A percentile compares a stretch with the other conserved stretches of the same genome.
Conservation (phyloP, 805 yeast species). For the Huiozyma sinensis region DNA sequence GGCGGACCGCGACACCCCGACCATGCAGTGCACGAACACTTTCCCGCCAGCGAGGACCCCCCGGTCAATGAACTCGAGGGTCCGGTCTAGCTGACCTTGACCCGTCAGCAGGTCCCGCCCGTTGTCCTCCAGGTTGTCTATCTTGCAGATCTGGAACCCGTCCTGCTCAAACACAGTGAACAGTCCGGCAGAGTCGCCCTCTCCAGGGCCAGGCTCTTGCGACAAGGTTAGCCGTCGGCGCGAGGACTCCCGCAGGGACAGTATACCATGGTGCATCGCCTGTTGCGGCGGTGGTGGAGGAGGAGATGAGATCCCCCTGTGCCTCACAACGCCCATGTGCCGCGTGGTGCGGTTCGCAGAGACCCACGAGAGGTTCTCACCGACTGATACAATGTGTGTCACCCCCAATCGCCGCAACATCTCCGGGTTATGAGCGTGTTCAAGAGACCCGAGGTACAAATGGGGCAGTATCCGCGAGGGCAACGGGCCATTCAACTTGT, state of each 20-base stretch:
- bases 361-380: constrained; percentile 64
- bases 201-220: neutral
- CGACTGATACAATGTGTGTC: constrained; percentile 70
- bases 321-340: constrained; percentile 2
- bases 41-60: constrained; percentile 36
- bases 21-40: constrained; percentile 83
- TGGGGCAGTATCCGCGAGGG: constrained; percentile 82
- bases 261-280: neutral
- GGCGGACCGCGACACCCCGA: constrained; percentile 91
- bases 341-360: constrained; percentile 1
- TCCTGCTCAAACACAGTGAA: constrained; percentile 15
- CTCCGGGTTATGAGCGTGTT: constrained; percentile 66
- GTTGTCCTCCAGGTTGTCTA: constrained; percentile 76
- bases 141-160: constrained; percentile 34
- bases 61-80: constrained; percentile 56
- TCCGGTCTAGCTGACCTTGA: constrained; percentile 47
- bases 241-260: neutral
- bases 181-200: neutral
- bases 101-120: constrained; percentile 69
- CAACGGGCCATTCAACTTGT: constrained; percentile 47
- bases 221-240: neutral
- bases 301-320: constrained; percentile 14
- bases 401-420: constrained; percentile 58
- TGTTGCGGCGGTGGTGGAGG: neutral
- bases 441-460: constrained; percentile 72